A percentile compares a stretch with the other conserved stretches of the same genome.
phyloP scores from a whole-genome alignment of 176 grass and related monocot species.

The Calamus simplicifolius region DNA sequence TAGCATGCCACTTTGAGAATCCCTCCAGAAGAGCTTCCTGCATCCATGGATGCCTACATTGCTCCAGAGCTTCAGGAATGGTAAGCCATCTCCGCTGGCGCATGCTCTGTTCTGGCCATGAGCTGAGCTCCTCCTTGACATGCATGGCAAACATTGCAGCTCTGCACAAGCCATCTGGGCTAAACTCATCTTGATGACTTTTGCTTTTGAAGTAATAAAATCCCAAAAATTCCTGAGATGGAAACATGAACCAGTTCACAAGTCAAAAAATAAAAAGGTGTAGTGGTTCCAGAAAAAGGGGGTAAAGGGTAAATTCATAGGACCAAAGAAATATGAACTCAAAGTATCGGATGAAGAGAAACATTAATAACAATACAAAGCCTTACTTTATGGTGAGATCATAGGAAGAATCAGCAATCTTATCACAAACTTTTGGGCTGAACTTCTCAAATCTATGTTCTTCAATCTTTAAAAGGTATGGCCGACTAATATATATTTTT shows the following conservation, averaged over 20 bases:
- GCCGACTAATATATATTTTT: too few relatives aligned
- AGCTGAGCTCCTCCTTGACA: slow-evolving; percentile 71
- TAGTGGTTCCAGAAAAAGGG: too few relatives aligned
- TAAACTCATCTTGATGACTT: slow-evolving; percentile 84
- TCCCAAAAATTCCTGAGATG: slow-evolving; percentile 60
- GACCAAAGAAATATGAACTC: too few relatives aligned
- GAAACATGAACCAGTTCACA: neutral
- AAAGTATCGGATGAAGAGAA: too few relatives aligned
- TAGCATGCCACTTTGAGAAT: slow-evolving; percentile 57
- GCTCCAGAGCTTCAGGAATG: slow-evolving; percentile 49
- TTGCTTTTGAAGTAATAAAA: slow-evolving; percentile 94
- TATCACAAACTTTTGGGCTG: too few relatives aligned
- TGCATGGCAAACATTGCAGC: slow-evolving; percentile 80
- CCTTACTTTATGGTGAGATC: too few relatives aligned
- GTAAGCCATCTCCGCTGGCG: slow-evolving; percentile 69
- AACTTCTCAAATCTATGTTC: too few relatives aligned
- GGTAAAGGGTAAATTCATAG: too few relatives aligned
- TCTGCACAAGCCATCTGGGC: slow-evolving; percentile 89
- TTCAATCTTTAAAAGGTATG: too few relatives aligned
- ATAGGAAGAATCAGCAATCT: too few relatives aligned
- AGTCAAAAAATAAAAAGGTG: neutral
- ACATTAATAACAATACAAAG: too few relatives aligned
- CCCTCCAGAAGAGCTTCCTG: slow-evolving; percentile 67
- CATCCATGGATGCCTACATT: slow-evolving; percentile 87
- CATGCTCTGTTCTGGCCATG: slow-evolving; percentile 94